phyloP scores from a whole-genome alignment of 306 rosid genomes.

The Ziziphus jujuba region DNA sequence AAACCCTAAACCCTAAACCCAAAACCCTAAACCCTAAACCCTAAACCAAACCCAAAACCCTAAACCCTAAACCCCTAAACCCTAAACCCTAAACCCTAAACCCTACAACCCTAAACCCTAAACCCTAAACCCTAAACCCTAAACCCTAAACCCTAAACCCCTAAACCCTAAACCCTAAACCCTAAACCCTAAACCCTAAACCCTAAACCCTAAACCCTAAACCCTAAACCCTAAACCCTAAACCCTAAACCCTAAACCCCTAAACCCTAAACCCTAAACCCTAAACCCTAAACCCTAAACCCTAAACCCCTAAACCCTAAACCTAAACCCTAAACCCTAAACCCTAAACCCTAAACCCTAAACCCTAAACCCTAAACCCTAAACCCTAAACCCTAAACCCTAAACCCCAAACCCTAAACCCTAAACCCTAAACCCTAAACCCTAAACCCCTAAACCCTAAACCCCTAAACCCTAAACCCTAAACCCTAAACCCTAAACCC shows the following conservation, averaged over 20 bases:
- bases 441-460: background rate
- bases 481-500: slow-evolving; percentile 1
- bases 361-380: slow-evolving; percentile 14
- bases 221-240: slow-evolving; percentile 19
- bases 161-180: slow-evolving; percentile 21
- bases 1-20: slow-evolving; percentile 18
- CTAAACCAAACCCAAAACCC: slow-evolving; percentile 25
- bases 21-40: slow-evolving; percentile 20
- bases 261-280: background rate
- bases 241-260: slow-evolving; percentile 15
- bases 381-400: slow-evolving; percentile 16
- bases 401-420: slow-evolving; percentile 3
- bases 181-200: slow-evolving; percentile 6
- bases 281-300: slow-evolving; percentile 12
- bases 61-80: slow-evolving; percentile 24
- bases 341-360: slow-evolving; percentile 9
- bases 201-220: slow-evolving; percentile 14
- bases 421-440: slow-evolving; percentile 1
- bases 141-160: slow-evolving; percentile 16
- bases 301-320: slow-evolving; percentile 7
- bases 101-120: too few relatives aligned
- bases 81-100: slow-evolving; percentile 17
- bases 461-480: slow-evolving; percentile 6
- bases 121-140: slow-evolving; percentile 12
- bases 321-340: slow-evolving; percentile 4